These are phyloP conservation scores for Crithidia acanthocephali DNA, from an alignment of 208 protist species.

Conservation along the genomic window DNA sequence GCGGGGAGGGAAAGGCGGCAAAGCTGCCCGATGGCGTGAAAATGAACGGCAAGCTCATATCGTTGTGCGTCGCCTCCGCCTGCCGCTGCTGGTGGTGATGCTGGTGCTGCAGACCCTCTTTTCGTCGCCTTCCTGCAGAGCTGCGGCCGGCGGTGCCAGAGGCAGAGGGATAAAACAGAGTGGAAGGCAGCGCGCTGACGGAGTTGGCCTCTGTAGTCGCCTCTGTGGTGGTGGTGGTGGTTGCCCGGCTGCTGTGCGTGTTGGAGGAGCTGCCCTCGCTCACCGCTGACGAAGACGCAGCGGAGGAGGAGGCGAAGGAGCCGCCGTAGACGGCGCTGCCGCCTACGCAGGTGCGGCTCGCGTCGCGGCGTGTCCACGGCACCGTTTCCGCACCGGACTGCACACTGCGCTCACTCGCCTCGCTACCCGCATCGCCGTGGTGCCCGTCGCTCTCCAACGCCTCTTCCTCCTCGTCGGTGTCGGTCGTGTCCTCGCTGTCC, in stretches of 20 bases:
- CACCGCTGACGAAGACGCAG: not conserved
- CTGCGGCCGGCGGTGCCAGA: too few species aligned
- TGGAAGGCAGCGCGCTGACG: slow-evolving; percentile 10
- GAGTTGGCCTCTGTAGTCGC: not conserved
- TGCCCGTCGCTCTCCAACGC: not conserved
- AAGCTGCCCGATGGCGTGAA: slow-evolving; percentile 16
- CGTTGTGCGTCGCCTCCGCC: slow-evolving; percentile 1
- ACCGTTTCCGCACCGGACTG: slow-evolving; percentile 10
- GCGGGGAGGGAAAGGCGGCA: not conserved
- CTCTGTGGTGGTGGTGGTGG: not conserved
- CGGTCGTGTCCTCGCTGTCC: not conserved
- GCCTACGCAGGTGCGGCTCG: slow-evolving; percentile 6
- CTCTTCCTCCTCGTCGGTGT: not conserved
- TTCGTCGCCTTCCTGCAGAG: not conserved
- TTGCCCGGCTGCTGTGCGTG: not conserved
- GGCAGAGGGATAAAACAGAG: not conserved
- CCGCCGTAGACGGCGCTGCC: not conserved
- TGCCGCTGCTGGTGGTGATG: not conserved
- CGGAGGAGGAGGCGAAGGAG: not conserved
- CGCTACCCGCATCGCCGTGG: not conserved
- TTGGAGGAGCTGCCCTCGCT: not conserved
- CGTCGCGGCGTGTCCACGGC: not conserved
- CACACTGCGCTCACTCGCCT: not conserved
- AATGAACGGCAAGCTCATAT: slow-evolving; percentile 17
- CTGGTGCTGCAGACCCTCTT: not conserved